Evolutionary conservation across 345 rosid species (phyloP).

Genomic region (Moringa oleifera): DNA sequence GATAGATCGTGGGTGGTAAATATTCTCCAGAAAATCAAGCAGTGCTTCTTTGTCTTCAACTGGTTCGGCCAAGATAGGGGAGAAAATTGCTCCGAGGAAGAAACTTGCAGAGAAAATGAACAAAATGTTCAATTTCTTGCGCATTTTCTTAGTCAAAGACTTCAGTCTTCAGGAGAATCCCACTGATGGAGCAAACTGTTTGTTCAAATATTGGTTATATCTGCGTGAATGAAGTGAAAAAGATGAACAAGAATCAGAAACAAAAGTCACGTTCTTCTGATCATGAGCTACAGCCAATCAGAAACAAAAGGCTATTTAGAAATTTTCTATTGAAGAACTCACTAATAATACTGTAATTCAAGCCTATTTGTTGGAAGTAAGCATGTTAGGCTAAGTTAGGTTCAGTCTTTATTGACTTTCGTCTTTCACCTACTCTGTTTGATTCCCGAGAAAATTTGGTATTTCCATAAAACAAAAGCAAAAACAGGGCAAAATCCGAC

Average conservation of each 20-base stretch:
- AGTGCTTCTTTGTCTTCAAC: slow-evolving; percentile 68
- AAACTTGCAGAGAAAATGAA: slow-evolving; percentile 29
- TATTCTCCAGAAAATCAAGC: slow-evolving; percentile 56
- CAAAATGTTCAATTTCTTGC: slow-evolving; percentile 19
- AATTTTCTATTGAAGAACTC: neutral
- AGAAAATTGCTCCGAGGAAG: slow-evolving; percentile 30
- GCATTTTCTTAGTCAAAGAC: slow-evolving; percentile 15
- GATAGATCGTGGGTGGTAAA: slow-evolving; percentile 50
- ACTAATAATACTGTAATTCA: neutral
- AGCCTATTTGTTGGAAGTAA: slow-evolving; percentile 21
- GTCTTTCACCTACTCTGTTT: slow-evolving; percentile 19
- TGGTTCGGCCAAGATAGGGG: slow-evolving; percentile 33
- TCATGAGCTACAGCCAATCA: neutral
- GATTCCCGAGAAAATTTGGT: slow-evolving; percentile 17
- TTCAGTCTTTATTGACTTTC: slow-evolving; percentile 26
- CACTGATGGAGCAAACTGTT: slow-evolving; percentile 6
- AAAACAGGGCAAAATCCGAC: neutral
- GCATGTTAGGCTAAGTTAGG: slow-evolving; percentile 19
- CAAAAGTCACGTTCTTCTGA: slow-evolving; percentile 7
- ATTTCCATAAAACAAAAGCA: neutral
- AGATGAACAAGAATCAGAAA: slow-evolving; percentile 6
- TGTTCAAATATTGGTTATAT: slow-evolving; percentile 17
- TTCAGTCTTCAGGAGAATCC: slow-evolving; percentile 2
- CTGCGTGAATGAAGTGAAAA: slow-evolving; percentile 14
- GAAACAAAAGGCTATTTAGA: neutral